Conservation (phyloP, 768 basidiomycete species). For the Vararia minispora region DNA sequence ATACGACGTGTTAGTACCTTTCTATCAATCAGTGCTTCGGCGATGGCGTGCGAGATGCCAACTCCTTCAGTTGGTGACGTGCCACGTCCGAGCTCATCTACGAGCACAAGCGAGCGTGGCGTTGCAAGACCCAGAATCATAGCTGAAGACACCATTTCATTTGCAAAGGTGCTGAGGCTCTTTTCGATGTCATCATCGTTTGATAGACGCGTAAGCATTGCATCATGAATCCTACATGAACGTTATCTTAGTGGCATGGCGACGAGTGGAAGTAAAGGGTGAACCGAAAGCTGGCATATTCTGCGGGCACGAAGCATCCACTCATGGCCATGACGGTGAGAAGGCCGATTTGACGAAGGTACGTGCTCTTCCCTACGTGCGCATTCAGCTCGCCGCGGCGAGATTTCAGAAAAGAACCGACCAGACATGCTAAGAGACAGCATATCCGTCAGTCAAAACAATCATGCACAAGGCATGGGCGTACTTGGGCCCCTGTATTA, state of each 20-base stretch:
- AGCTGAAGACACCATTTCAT: conserved; percentile 85
- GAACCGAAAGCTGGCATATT: conserved; percentile 83
- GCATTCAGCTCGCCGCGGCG: neutral
- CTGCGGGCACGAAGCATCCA: conserved; percentile 87
- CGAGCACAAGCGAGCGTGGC: conserved; percentile 58
- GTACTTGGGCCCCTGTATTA: conserved; percentile 87
- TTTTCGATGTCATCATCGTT: conserved; percentile 92
- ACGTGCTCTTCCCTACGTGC: conserved; percentile 77
- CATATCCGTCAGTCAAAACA: neutral
- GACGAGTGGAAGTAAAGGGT: conserved; percentile 2
- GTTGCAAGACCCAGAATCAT: conserved; percentile 84
- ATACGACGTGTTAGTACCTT: conserved; percentile 57
- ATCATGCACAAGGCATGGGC: conserved; percentile 14
- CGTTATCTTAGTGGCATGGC: neutral
- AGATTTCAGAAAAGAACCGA: conserved; percentile 10
- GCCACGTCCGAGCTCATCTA: conserved; percentile 92
- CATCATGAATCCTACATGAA: conserved; percentile 58
- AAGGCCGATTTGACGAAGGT: conserved; percentile 78
- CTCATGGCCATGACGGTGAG: conserved; percentile 81
- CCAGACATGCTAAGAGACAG: conserved; percentile 50
- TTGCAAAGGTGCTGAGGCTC: conserved; percentile 87
- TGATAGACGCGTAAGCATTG: conserved; percentile 76
- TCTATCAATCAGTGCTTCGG: conserved; percentile 58
- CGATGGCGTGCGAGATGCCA: conserved; percentile 78
- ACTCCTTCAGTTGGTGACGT: conserved; percentile 78